Evolutionary conservation across 2,329 filamentous ascomycete genomes (phyloP), one percentile per base, ranked within the genome.

Genomic region (Lasiodiplodia theobromae): DNA sequence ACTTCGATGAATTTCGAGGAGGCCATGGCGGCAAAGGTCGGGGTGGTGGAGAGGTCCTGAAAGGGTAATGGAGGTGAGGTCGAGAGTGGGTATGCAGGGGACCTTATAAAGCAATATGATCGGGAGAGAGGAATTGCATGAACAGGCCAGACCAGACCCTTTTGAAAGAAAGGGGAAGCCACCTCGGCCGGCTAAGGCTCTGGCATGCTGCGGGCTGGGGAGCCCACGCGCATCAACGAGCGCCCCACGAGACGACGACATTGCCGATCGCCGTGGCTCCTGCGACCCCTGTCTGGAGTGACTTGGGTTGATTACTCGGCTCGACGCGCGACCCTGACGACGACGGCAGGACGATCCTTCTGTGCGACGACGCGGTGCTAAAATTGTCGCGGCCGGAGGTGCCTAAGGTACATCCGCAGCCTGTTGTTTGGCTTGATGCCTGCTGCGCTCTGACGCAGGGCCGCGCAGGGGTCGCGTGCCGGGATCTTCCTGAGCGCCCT

Each of bases 1-100:
- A 78, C 76, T 66, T 80, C 78, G 63, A 77, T 77, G 62, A 80
- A 80, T 62, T 79, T 79, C 34, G 78, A 80, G 21, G 75, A 72
- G 74, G 79, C 78, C 69, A 68, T 72, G 68, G 69, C 71, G 68
- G 69, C 4, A 28, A 28, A 28, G 28, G 28, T 51, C 52, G 23
- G 11, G 16, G 60, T 56, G 40, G 21, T 40, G 54, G n/a, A 4
- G 44, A 52, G 60, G 31, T 34, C 31, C 31, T 34, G 31, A 34
- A 34, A 34, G 31, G 31, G 31, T 34, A 51, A 52, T 64, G 38
- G 21, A 49, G 11, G 28, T 52, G 44, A 28, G 60, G 60, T 25
- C 60, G 44, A 21, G 44, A 23, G 44, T 16, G 44, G 60, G 60
- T 57, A 52, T 64, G 60, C 60, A 64, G 60, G 60, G 60, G 60